Base-by-base conservation (phyloP, 805 yeast species). In the Cyberlindnera suaveolens region DNA sequence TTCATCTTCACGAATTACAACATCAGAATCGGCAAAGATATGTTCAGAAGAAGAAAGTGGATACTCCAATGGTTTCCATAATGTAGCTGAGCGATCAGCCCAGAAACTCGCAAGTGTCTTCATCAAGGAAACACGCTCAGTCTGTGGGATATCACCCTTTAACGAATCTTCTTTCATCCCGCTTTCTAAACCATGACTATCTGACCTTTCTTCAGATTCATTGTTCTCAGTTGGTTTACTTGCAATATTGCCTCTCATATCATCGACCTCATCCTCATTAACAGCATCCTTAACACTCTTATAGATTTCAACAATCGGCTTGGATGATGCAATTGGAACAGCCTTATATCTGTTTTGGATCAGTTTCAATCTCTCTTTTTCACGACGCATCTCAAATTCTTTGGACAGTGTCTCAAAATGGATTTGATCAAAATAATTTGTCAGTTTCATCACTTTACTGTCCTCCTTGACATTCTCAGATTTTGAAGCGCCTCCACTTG, bases 81-180 rank as follows among this genome's bases (percentile, higher is more conserved):
- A 72, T 2, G 95, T 83, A 1, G 97, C 93, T 1, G 98, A 86
- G 55, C 99, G 70, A 64, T 93, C 98, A 1, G 97, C 97, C 98
- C 98, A 93, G 63, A 93, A 93, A 54, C 82, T 87, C 0, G 95
- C 78, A 43, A 95, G 67, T 0, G 95, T 80, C 54, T 85, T 87
- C 67, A 93, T 75, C 31, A 93, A 63, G 1, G 96, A 82, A 18
- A 81, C 77, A 51, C 78, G 77, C 56, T 90, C 97, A 6, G 81
- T 74, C 46, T 67, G 76, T 3, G 67, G 63, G 11, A 58, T 42
- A 31, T 51, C 58, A 36, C 42, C 29, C 31, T 51, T 54, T 34
- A 43, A 19, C 1, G 41, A 23, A 7, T 37, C 52, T 13, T 50
- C 59, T 27, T 47, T 51, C 26, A 50, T 30, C 1, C 47, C 49